Base-by-base conservation (phyloP, 345 rosid species). In the Populus euphratica region DNA sequence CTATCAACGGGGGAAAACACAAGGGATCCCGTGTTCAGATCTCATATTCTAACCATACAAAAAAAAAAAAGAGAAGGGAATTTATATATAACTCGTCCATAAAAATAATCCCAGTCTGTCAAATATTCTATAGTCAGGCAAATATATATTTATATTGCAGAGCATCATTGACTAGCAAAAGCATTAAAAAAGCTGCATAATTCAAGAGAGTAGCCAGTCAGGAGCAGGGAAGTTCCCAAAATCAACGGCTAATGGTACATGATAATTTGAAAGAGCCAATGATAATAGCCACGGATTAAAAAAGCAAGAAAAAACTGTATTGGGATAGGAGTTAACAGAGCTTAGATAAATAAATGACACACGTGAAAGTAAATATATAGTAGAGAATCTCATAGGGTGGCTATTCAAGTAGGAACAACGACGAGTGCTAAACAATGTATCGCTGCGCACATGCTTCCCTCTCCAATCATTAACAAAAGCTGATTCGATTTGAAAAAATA, bases 401-500 rank as follows among this genome's bases (percentile, higher is more conserved):
- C 47, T 77, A 54, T 66, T 38, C 47, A 35, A 33, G 20, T 43
- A 21, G 69, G 36, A 62, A 21, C 61, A 54, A 7, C 61, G 21
- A 21, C 61, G 25, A 54, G 21, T 9, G 35, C 49, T 65, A n/a
- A 21, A 2, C 78, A 20, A 69, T 33, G 29, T 0, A 75, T 54
- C 35, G 67, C 70, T 71, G 16, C 41, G 23, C 79, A 44, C 80
- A 61, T 71, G 77, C 49, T 27, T 63, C 68, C 72, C 61, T 59
- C 44, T 11, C 33, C 64, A 68, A 81, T 73, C 80, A 77, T 77
- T 76, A 10, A 10, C 44, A 10, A 41, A 0, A 41, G 44, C 44
- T 9, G 11, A 2, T 41, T 41, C 10, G 44, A 41, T 41, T 41
- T 41, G 0, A 41, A 41, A 41, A 2, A 10, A 10, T 41, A 41